Evolutionary conservation across 306 rosid species (phyloP).

Genomic region (Crataegus laevigata): DNA sequence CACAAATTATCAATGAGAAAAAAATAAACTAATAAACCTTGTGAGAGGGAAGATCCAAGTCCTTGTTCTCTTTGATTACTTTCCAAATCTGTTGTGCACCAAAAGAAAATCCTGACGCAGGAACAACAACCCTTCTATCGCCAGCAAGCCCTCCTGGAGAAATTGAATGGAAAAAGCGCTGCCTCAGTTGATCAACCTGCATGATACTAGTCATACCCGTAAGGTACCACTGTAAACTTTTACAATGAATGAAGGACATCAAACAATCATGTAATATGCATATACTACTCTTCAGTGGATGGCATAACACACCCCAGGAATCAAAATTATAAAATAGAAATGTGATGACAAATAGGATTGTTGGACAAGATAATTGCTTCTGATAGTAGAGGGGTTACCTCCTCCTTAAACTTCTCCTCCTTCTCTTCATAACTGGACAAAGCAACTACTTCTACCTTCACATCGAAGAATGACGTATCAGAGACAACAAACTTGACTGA

Average conservation of each 20-base stretch:
- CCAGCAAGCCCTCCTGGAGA: constrained; percentile 94
- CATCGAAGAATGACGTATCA: constrained; percentile 13
- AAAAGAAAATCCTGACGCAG: constrained; percentile 84
- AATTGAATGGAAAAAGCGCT: constrained; percentile 72
- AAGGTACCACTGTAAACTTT: background rate
- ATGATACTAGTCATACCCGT: constrained; percentile 8
- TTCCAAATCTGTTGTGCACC: constrained; percentile 94
- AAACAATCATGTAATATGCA: background rate
- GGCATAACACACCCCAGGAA: no score
- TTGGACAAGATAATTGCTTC: constrained; percentile 5
- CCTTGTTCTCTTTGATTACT: constrained; percentile 82
- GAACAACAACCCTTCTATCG: constrained; percentile 83
- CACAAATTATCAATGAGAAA: constrained; percentile 8
- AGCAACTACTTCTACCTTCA: constrained; percentile 86
- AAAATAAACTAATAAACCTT: constrained; percentile 48
- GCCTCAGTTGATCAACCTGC: constrained; percentile 83
- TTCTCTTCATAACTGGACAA: constrained; percentile 87
- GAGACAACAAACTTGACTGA: background rate
- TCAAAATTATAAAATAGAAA: no score
- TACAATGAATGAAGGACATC: background rate
- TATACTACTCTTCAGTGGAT: no score
- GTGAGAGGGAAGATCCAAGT: constrained; percentile 97
- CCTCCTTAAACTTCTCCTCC: constrained; percentile 80
- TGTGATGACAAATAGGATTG: background rate
- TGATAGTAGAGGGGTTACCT: constrained; percentile 45